Conservation (phyloP, 2,329 filamentous ascomycete genomes). For the Clonostachys chloroleuca region DNA sequence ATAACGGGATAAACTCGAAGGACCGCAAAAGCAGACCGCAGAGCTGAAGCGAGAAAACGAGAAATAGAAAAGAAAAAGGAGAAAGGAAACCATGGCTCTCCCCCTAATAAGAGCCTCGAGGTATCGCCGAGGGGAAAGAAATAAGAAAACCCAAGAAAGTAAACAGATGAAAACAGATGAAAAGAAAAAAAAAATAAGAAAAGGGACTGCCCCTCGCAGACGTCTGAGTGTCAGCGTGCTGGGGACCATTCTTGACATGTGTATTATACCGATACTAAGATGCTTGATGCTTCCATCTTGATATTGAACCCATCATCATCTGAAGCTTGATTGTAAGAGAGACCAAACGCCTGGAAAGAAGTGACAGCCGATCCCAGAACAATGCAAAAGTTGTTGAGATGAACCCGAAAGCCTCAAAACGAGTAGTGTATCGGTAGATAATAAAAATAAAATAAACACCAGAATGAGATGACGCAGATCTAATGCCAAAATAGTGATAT, state of each 20-base stretch:
- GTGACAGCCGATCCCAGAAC: neutral
- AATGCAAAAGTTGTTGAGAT: neutral
- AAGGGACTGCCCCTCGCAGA: neutral
- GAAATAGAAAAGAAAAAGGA: slow-evolving; percentile 3
- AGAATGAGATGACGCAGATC: neutral
- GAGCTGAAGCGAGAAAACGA: neutral
- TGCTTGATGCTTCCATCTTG: no score
- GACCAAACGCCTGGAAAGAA: neutral
- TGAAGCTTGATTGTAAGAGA: neutral
- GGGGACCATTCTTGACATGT: no score
- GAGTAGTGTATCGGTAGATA: no score
- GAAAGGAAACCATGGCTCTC: neutral
- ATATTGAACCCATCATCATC: neutral
- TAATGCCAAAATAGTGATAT: no score
- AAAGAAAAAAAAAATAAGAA: slow-evolving; percentile 1
- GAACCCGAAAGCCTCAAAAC: no score
- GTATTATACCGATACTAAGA: no score
- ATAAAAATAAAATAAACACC: neutral
- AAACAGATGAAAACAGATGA: neutral
- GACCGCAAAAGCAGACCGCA: no score
- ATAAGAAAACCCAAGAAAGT: neutral
- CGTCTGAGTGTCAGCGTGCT: no score
- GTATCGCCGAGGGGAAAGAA: slow-evolving; percentile 4
- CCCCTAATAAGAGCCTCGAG: slow-evolving; percentile 4
- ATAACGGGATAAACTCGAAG: no score